Conservation (phyloP, 495 filamentous ascomycete genomes). For the Penicillium subrubescens region DNA sequence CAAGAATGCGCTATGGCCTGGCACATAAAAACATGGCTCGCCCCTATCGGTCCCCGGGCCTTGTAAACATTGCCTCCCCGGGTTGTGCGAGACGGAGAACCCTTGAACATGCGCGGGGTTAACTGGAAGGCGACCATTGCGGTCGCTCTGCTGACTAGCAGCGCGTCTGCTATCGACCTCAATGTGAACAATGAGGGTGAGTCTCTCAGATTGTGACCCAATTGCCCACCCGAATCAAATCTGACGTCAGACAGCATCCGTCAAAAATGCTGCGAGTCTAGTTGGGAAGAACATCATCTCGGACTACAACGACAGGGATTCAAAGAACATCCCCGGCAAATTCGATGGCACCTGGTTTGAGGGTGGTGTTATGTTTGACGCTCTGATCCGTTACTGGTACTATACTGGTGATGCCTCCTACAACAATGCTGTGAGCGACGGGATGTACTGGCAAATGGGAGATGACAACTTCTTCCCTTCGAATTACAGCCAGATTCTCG, state of each 20-base stretch:
- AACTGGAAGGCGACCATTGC: conserved; percentile 6
- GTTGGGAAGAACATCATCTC: conserved; percentile 64
- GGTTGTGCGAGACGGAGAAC: background rate
- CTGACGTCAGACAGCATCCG: conserved; percentile 53
- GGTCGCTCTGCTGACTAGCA: conserved; percentile 9
- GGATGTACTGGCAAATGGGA: conserved; percentile 62
- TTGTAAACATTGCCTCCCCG: background rate
- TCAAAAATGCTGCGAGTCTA: conserved; percentile 59
- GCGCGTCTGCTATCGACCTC: conserved; percentile 17
- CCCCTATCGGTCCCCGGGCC: background rate
- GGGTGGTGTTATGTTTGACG: conserved; percentile 66
- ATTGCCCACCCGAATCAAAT: background rate
- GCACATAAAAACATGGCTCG: background rate
- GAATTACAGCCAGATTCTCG: conserved; percentile 55
- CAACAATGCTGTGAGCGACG: conserved; percentile 55
- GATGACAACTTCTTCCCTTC: conserved; percentile 62
- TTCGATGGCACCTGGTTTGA: conserved; percentile 66
- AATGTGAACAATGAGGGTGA: conserved; percentile 19
- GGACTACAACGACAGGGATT: conserved; percentile 61
- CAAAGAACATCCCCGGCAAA: conserved; percentile 58
- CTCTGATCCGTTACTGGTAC: conserved; percentile 70
- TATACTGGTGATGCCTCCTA: conserved; percentile 65
- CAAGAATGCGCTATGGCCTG: background rate
- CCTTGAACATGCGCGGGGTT: conserved; percentile 2
- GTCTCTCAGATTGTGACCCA: background rate